Percentiles rank a stretch among this genome's conserved stretches.
Conservation (phyloP, 305 asterid species). For the Fraxinus ornus region DNA sequence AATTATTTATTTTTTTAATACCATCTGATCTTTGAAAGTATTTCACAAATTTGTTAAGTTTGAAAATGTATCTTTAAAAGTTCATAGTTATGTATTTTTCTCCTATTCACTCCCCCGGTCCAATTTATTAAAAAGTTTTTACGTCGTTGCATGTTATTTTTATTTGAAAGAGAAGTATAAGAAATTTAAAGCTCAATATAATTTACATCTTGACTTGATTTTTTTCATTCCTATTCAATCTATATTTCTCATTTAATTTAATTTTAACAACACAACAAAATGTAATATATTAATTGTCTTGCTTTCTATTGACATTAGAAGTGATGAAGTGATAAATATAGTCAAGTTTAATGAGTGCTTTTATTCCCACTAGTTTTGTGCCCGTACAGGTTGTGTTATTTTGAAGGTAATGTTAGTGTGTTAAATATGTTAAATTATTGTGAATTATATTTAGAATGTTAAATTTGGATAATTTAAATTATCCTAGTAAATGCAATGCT, state of each 20-base stretch:
- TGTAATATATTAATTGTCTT: background rate
- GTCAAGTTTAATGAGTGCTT: background rate
- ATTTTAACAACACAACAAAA: background rate
- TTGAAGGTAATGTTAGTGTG: too few relatives aligned
- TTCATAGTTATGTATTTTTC: background rate
- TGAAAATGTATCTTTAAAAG: background rate
- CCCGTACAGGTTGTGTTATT: too few relatives aligned
- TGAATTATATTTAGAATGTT: too few relatives aligned
- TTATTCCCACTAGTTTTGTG: background rate
- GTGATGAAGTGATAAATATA: background rate
- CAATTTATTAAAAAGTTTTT: background rate
- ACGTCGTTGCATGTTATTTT: background rate
- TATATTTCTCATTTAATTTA: background rate
- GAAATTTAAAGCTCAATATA: background rate
- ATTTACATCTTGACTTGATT: background rate
- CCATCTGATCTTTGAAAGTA: background rate
- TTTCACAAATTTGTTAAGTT: too few relatives aligned
- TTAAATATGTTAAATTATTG: too few relatives aligned
- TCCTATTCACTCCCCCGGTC: background rate
- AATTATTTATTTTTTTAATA: too few relatives aligned
- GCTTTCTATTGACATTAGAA: background rate
- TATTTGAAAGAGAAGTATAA: background rate
- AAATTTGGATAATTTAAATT: too few relatives aligned
- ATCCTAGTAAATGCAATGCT: too few relatives aligned
- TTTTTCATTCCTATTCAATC: background rate